phyloP scores from a whole-genome alignment of 129 eudicot genomes.

The Helichrysum umbraculigerum region DNA sequence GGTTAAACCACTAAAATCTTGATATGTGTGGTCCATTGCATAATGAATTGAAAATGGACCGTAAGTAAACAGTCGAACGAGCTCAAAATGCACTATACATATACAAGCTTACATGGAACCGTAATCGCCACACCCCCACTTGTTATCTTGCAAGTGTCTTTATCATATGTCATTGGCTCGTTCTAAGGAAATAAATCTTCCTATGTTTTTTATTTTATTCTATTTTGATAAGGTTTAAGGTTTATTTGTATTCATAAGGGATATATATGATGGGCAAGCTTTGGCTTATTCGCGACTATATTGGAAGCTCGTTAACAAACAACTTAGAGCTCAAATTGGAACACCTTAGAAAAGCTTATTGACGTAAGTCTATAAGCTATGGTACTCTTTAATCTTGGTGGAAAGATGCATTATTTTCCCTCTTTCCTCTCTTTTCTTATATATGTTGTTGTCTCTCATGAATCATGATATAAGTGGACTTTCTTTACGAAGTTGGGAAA shows the following conservation, averaged over 20 bases:
- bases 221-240: too few relatives aligned
- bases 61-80: too few relatives aligned
- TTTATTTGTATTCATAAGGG: too few relatives aligned
- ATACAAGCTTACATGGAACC: not conserved
- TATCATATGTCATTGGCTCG: too few relatives aligned
- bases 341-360: not conserved
- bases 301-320: not conserved
- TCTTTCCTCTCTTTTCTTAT: not conserved
- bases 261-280: too few relatives aligned
- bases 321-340: not conserved
- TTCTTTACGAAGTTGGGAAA: slow-evolving; percentile 19
- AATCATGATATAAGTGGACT: slow-evolving; percentile 1
- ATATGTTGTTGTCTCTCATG: not conserved
- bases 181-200: too few relatives aligned
- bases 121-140: not conserved
- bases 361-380: not conserved
- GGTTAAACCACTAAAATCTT: not conserved
- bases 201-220: too few relatives aligned
- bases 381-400: slow-evolving; percentile 10
- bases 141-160: too few relatives aligned
- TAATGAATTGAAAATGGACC: not conserved
- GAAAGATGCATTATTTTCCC: slow-evolving; percentile 21
- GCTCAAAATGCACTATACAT: too few relatives aligned
- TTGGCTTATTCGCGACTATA: not conserved
- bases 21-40: not conserved